Percentiles rank a stretch among this genome's conserved stretches.
These are phyloP conservation scores for Candida germanica DNA, from an alignment of 805 yeast species.

Conservation along the genomic window DNA sequence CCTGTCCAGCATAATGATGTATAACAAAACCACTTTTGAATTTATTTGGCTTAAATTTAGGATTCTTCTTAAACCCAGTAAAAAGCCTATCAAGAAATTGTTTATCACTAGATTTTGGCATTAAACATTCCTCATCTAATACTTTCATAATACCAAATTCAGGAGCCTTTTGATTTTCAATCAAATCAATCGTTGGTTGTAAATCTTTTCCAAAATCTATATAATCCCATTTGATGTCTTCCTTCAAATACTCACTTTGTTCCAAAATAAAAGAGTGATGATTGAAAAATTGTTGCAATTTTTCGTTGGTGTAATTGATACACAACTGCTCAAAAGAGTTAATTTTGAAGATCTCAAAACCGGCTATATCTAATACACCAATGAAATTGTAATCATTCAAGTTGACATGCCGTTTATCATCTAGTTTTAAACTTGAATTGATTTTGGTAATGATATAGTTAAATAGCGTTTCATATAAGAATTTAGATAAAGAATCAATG, in stretches of 20 bases:
- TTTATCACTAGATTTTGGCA: constrained; percentile 83
- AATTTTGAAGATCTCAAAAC: constrained; percentile 56
- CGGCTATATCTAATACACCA: constrained; percentile 61
- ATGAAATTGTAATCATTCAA: constrained; percentile 39
- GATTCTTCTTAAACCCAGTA: constrained; percentile 50
- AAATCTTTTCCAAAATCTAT: constrained; percentile 93
- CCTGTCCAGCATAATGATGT: constrained; percentile 93
- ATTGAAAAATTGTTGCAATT: constrained; percentile 58
- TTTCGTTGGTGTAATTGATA: constrained; percentile 60
- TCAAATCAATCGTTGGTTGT: constrained; percentile 90
- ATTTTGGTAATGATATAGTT: constrained; percentile 72
- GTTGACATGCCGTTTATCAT: constrained; percentile 22
- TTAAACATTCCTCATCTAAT: constrained; percentile 91
- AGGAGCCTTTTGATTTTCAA: constrained; percentile 56
- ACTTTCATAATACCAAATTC: constrained; percentile 83
- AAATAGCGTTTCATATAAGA: constrained; percentile 81
- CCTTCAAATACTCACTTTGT: constrained; percentile 57
- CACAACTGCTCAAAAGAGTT: constrained; percentile 61
- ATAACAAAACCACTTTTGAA: constrained; percentile 75
- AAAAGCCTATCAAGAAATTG: constrained; percentile 80
- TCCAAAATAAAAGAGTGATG: constrained; percentile 61
- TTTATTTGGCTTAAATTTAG: constrained; percentile 68
- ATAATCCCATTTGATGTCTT: constrained; percentile 64
- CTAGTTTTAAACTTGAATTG: constrained; percentile 56
- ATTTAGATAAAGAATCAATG: constrained; percentile 83